phyloP scores from a whole-genome alignment of 2,329 filamentous ascomycete species.

The Didymella sp. region DNA sequence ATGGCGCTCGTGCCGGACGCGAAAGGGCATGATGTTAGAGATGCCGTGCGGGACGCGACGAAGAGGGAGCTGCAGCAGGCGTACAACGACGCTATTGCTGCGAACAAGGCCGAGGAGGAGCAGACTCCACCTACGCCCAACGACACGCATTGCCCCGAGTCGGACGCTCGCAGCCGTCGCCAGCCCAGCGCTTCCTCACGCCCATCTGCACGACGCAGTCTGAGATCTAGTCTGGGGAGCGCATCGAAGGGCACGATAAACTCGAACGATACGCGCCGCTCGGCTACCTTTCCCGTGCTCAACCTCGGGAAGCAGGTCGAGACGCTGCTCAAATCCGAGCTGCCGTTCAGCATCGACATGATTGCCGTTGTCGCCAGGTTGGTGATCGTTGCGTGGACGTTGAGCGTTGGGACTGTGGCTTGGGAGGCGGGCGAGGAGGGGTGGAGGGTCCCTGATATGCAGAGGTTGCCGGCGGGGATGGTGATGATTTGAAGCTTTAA shows the following conservation, averaged over 20 bases:
- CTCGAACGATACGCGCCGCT: neutral
- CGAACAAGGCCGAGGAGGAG: neutral
- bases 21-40: conserved; percentile 28
- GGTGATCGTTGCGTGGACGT: conserved; percentile 44
- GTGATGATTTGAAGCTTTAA: conserved; percentile 14
- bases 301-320: conserved; percentile 39
- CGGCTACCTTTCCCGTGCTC: conserved; percentile 18
- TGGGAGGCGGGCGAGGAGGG: conserved; percentile 33
- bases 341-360: conserved; percentile 36
- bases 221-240: conserved; percentile 18
- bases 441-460: conserved; percentile 24
- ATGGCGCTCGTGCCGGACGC: conserved; percentile 38
- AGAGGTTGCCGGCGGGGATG: conserved; percentile 15
- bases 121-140: neutral
- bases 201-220: conserved; percentile 10
- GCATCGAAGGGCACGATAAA: neutral
- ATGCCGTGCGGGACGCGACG: conserved; percentile 31
- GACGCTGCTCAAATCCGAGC: conserved; percentile 31
- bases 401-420: conserved; percentile 35
- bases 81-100: conserved; percentile 32
- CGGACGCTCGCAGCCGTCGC: conserved; percentile 15
- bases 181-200: neutral
- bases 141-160: conserved; percentile 9
- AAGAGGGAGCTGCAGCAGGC: conserved; percentile 29
- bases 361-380: conserved; percentile 37